Evolutionary conservation across 495 filamentous ascomycete genomes (phyloP).

Genomic region (Tuber microsphaerosporum): DNA sequence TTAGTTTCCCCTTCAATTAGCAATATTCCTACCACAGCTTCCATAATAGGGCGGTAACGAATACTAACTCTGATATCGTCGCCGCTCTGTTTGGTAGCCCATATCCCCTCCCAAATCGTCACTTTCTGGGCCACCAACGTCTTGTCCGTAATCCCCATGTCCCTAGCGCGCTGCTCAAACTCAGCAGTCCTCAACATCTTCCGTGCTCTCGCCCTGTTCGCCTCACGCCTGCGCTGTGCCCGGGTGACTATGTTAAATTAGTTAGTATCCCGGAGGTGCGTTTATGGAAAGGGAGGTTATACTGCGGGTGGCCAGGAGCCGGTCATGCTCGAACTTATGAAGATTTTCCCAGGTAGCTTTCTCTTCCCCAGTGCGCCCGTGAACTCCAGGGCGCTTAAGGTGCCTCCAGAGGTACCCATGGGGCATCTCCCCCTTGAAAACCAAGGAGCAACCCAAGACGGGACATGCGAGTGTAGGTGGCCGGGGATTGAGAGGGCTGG

Average conservation of each 20-base stretch:
- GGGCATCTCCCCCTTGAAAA: not conserved
- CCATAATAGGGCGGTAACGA: not conserved
- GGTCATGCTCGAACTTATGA: not conserved
- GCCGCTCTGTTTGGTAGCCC: not conserved
- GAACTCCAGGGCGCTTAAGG: not conserved
- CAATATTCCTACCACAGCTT: not conserved
- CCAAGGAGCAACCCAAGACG: not conserved
- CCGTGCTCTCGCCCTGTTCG: not conserved
- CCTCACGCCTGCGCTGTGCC: not conserved
- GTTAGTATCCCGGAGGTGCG: not conserved
- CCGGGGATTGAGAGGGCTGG: not conserved
- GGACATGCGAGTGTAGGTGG: not conserved
- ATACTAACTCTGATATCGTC: not conserved
- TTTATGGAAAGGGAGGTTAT: not conserved
- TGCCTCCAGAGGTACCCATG: not conserved
- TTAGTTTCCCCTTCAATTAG: no score
- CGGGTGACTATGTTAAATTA: no score
- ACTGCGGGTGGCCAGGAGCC: not conserved
- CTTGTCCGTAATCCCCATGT: not conserved
- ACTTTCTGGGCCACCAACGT: not conserved
- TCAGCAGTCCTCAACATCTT: not conserved
- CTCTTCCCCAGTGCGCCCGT: not conserved
- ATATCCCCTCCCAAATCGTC: not conserved
- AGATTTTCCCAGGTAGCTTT: not conserved
- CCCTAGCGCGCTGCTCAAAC: no score